Conservation (phyloP, 306 rosid species). For the Delonix regia region DNA sequence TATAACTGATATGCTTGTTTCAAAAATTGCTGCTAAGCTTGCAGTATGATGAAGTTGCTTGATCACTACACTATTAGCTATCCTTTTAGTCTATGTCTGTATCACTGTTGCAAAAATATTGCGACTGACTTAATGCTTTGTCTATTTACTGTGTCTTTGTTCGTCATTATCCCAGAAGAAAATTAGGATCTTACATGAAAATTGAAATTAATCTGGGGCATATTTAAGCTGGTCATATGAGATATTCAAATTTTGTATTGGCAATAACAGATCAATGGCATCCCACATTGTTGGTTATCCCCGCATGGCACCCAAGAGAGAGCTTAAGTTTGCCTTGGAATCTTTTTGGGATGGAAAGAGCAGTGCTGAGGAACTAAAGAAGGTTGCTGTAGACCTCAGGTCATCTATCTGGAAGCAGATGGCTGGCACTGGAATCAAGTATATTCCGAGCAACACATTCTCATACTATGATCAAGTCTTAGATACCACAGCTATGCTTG, state of each 20-base stretch:
- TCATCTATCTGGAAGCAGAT: slow-evolving; percentile 67
- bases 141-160: neutral
- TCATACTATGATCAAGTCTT: slow-evolving; percentile 68
- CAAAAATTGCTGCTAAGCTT: neutral
- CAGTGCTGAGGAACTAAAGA: slow-evolving; percentile 50
- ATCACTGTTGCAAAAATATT: neutral
- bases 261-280: slow-evolving; percentile 50
- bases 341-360: slow-evolving; percentile 75
- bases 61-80: neutral
- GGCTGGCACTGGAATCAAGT: slow-evolving; percentile 53
- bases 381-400: slow-evolving; percentile 57
- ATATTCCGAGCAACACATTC: slow-evolving; percentile 69
- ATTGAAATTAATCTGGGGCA: neutral
- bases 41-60: neutral
- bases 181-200: neutral
- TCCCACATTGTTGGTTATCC: slow-evolving; percentile 73
- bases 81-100: neutral
- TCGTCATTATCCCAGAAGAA: neutral
- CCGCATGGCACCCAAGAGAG: slow-evolving; percentile 74
- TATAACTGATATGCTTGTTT: neutral
- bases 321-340: slow-evolving; percentile 70
- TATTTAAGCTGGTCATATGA: neutral
- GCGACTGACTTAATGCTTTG: neutral
- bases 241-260: slow-evolving; percentile 11
- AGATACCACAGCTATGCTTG: slow-evolving; percentile 69